Evolutionary conservation across 2,329 filamentous ascomycete species (phyloP), one percentile per base, ranked within the genome.

Genomic region (Trichoderma polysporum): DNA sequence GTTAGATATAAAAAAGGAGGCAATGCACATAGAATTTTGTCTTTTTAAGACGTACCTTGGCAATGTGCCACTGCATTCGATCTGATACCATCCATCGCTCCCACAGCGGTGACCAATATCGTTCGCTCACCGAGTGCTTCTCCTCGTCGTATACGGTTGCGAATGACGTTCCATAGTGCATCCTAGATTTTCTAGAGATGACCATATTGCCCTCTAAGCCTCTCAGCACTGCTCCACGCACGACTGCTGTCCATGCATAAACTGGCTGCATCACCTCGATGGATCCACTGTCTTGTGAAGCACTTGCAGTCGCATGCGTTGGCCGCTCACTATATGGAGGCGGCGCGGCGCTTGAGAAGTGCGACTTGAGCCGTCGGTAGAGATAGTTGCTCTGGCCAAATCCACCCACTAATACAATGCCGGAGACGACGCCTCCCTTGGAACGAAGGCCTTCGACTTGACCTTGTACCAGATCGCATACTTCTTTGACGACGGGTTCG

Each of bases 21-120:
- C 22, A 7, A 45, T 12, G 8, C 9, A 17, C 27, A 37, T n/a
- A 27, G 22, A 6, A 65, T n/a, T n/a, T n/a, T n/a, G n/a, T n/a
- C n/a, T 2, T 3, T n/a, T 41, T 19, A 29, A 64, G 50, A 78
- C 82, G 71, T 73, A 89, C 90, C 85, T 92, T 93, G 69, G 88
- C 86, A 75, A 93, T 92, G 77, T 93, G 91, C 91, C 91, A 94
- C 78, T 93, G 90, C 90, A 94, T 93, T 56, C 91, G 84, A 76
- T 94, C 90, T 53, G 86, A 88, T 7, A 94, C 91, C 90, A 93
- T 93, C 90, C 90, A 93, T 57, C 90, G 79, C 79, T 93, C 90
- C 90, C 90, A 93, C 27, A 93, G 76, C 6, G 90, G 90, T 70
- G 88, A 90, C 91, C 91, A 94, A 74, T 94, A 94, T 59, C 91